phyloP scores from a whole-genome alignment of 2,329 filamentous ascomycete species.

The Fusarium sp. region DNA sequence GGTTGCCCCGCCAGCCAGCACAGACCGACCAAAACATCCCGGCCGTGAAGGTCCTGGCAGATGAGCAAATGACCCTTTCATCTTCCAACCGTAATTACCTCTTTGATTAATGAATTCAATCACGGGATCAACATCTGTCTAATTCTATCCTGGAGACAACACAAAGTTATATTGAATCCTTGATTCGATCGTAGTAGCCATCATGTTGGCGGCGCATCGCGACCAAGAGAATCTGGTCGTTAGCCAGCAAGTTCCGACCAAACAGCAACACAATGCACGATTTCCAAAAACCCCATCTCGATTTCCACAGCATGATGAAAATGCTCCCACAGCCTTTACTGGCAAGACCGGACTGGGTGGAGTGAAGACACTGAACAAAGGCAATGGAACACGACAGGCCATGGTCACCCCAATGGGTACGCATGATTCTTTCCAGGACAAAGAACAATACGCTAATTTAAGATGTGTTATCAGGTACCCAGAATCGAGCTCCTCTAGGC shows the following conservation, averaged over 20 bases:
- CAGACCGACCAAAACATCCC: slow-evolving; percentile 36
- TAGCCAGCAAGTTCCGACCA: slow-evolving; percentile 75
- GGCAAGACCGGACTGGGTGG: slow-evolving; percentile 57
- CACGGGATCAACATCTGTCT: slow-evolving; percentile 19
- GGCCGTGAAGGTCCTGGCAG: slow-evolving; percentile 2
- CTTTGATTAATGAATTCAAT: slow-evolving; percentile 22
- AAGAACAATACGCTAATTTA: slow-evolving; percentile 11
- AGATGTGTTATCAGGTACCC: slow-evolving; percentile 44
- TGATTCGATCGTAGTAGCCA: slow-evolving; percentile 21
- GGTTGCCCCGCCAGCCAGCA: slow-evolving; percentile 45
- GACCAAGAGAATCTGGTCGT: slow-evolving; percentile 91
- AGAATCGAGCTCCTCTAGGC: slow-evolving; percentile 81
- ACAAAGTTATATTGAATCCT: slow-evolving; percentile 10
- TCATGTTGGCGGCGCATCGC: slow-evolving; percentile 78
- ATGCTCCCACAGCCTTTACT: slow-evolving; percentile 59
- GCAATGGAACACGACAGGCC: slow-evolving; percentile 56
- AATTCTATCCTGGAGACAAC: slow-evolving; percentile 5
- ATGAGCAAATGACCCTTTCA: slow-evolving; percentile 19
- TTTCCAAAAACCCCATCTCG: slow-evolving; percentile 85
- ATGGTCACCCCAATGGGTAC: slow-evolving; percentile 85
- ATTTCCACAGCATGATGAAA: slow-evolving; percentile 83
- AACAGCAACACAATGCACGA: slow-evolving; percentile 78
- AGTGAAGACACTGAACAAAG: slow-evolving; percentile 59
- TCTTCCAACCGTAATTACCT: slow-evolving; percentile 30
- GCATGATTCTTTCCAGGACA: slow-evolving; percentile 32